Conservation (phyloP, 202 grass and related monocot species). For the Dendrocalamus latiflorus region DNA sequence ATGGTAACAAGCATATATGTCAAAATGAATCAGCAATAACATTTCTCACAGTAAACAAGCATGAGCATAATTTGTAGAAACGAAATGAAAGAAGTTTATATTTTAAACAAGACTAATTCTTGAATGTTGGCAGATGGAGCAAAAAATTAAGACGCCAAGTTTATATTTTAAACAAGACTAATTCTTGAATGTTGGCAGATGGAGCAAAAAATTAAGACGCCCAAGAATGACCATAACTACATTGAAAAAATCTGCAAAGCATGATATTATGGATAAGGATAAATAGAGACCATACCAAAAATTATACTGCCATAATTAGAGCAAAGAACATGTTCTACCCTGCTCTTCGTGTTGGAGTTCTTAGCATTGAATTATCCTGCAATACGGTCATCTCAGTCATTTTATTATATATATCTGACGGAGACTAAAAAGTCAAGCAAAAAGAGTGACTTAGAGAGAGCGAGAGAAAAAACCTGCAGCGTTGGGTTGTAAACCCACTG, state of each 20-base stretch:
- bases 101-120: not conserved
- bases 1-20: not conserved
- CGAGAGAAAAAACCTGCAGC: no score
- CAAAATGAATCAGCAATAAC: conserved; percentile 2
- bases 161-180: not conserved
- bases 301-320: conserved; percentile 12
- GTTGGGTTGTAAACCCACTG: conserved; percentile 93
- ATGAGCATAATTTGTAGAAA: not conserved
- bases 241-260: not conserved
- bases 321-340: conserved; percentile 37
- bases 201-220: not conserved
- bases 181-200: not conserved
- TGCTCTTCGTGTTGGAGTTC: conserved; percentile 43
- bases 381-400: conserved; percentile 22
- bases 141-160: no score
- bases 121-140: not conserved
- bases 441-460: not conserved
- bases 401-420: conserved; percentile 20
- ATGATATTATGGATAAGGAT: not conserved
- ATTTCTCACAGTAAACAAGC: not conserved
- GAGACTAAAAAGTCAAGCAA: not conserved
- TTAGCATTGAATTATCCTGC: conserved; percentile 57
- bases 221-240: not conserved
- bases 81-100: not conserved
- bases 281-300: conserved; percentile 37